Evolutionary conservation across 139 green algal genomes (phyloP).

Genomic region (Auxenochlorella protothecoides): DNA sequence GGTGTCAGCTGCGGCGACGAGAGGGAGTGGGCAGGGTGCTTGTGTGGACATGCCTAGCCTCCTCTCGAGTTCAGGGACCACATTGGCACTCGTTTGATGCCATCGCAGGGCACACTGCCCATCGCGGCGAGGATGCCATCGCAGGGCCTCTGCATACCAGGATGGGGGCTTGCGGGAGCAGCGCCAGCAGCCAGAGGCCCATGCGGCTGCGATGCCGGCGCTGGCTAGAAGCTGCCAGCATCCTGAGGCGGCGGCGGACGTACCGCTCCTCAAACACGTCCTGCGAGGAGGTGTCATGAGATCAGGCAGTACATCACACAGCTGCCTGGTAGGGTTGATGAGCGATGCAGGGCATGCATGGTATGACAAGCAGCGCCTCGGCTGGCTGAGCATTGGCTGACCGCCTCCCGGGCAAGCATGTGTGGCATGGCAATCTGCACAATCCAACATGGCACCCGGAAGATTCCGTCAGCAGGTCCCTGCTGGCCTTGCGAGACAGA

Average conservation of each 20-base stretch:
- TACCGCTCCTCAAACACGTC: constrained; percentile 28
- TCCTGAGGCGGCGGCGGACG: constrained; percentile 41
- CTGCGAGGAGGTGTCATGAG: constrained; percentile 11
- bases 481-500: background rate
- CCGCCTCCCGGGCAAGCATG: too few species aligned
- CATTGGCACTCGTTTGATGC: constrained; percentile 29
- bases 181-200: constrained; percentile 15
- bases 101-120: constrained; percentile 7
- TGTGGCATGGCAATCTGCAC: too few species aligned
- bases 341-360: too few species aligned
- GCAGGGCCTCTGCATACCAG: constrained; percentile 7
- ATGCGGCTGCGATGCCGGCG: constrained; percentile 23
- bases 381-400: too few species aligned
- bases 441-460: too few species aligned
- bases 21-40: too few species aligned
- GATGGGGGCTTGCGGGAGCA: constrained; percentile 27
- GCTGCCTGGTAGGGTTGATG: too few species aligned
- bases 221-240: constrained; percentile 21
- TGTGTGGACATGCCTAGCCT: background rate
- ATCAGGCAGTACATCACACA: background rate
- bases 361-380: too few species aligned
- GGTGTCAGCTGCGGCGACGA: constrained; percentile 20
- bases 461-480: too few species aligned
- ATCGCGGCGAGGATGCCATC: constrained; percentile 1
- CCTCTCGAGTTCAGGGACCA: constrained; percentile 9